Evolutionary conservation across 2,329 filamentous ascomycete species (phyloP), one percentile per base, ranked within the genome.

Genomic region (Epichloe uncinata): DNA sequence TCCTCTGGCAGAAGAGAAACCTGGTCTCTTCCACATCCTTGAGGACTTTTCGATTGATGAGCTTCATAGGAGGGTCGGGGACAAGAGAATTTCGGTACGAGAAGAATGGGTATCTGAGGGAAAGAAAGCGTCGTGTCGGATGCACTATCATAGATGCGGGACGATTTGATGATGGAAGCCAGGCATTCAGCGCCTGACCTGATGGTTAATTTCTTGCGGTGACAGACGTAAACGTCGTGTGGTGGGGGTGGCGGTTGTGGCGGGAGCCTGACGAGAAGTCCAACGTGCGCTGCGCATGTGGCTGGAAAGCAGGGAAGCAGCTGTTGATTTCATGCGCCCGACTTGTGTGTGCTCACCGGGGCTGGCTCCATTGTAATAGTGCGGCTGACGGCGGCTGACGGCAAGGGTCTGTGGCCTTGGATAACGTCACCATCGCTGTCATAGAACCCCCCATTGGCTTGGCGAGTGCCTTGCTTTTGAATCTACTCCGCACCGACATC

Each of bases 1-100:
- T 72, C 69, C 49, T 72, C 70, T 48, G 69, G 67, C 6, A 71
- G 57, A 18, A 72, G 63, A 38, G 67, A 69, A 47, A 72, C 61
- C 33, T 64, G 63, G 58, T 70, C 50, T 68, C 67, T 60, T 66
- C 64, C 45, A 68, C 56, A n/a, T 63, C 61, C 42, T 66, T 64
- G 48, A 66, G 62, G 44, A 66, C 57, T 53, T 65, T 64, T 47
- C 66, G 64, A 41, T 63, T 61, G 47, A 68, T 57, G 47, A 71
- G 60, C 63, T 71, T 71, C 69, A 71, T 71, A 13, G n/a, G 49
- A 48, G 48, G 16, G 12, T 43, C 7, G n/a, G n/a, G 12, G 26
- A 13, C 2, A 35, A 15, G n/a, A 11, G 34, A 37, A 37, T 43
- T 13, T 26, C 41, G 26, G 35, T 11, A n/a, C n/a, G 30, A 37